phyloP scores from a whole-genome alignment of 768 basidiomycete species.

The Neoboletus magnificus region DNA sequence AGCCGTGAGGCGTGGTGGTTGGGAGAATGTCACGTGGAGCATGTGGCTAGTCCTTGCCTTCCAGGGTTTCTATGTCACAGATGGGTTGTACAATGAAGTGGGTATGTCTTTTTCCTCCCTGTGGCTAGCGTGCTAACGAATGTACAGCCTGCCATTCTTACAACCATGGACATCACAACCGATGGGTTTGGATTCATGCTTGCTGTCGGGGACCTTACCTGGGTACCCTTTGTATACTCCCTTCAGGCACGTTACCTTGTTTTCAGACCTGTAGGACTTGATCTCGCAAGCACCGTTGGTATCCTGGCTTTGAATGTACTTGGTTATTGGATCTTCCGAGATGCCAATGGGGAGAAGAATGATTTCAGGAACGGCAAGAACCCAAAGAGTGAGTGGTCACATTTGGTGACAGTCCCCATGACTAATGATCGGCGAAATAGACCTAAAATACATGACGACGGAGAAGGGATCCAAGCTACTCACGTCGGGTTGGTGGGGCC shows the following conservation, averaged over 20 bases:
- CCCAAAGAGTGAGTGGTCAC: slow-evolving; percentile 69
- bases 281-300: slow-evolving; percentile 46
- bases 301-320: slow-evolving; percentile 63
- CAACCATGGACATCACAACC: slow-evolving; percentile 96
- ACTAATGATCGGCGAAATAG: slow-evolving; percentile 38
- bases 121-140: not conserved
- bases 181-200: slow-evolving; percentile 99
- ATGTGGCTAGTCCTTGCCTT: slow-evolving; percentile 87
- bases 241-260: slow-evolving; percentile 94
- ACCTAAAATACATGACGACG: slow-evolving; percentile 76
- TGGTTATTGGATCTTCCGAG: slow-evolving; percentile 91
- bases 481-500: slow-evolving; percentile 97
- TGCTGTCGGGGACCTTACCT: slow-evolving; percentile 83
- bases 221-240: slow-evolving; percentile 93
- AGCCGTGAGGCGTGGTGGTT: slow-evolving; percentile 69
- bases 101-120: not conserved
- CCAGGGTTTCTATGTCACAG: slow-evolving; percentile 84
- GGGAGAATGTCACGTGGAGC: slow-evolving; percentile 72
- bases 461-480: slow-evolving; percentile 85
- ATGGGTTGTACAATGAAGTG: slow-evolving; percentile 89
- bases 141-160: slow-evolving; percentile 76
- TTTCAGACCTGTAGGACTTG: slow-evolving; percentile 81
- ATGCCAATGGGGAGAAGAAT: slow-evolving; percentile 90
- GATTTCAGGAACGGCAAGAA: slow-evolving; percentile 92
- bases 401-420: not conserved